These are phyloP conservation scores for Primulina huaijiensis DNA, from an alignment of 257 asterid species.

Conservation along the genomic window DNA sequence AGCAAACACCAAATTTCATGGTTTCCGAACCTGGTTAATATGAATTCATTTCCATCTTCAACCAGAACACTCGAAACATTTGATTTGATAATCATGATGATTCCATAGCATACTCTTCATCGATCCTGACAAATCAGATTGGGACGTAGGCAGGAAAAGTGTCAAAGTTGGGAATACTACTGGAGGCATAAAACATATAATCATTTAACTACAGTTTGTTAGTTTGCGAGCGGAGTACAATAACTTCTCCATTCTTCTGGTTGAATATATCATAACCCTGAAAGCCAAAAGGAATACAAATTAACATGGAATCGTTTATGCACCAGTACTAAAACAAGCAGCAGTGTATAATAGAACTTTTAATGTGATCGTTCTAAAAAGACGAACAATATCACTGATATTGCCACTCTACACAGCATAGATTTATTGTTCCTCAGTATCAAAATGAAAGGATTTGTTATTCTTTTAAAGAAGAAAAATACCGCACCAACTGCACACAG, in stretches of 20 bases:
- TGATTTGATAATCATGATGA: background rate
- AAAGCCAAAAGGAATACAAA: conserved; percentile 17
- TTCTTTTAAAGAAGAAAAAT: conserved; percentile 6
- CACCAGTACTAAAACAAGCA: conserved; percentile 2
- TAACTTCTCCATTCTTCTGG: conserved; percentile 19
- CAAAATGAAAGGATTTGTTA: conserved; percentile 11
- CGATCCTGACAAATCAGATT: background rate
- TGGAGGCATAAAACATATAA: background rate
- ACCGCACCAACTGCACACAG: background rate
- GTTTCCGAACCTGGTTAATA: background rate
- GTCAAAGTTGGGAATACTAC: background rate
- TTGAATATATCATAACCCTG: conserved; percentile 12
- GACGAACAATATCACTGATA: background rate
- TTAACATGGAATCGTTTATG: background rate
- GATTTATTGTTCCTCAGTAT: background rate
- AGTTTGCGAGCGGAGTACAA: background rate
- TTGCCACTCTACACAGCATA: background rate
- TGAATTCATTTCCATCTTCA: background rate
- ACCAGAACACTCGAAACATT: background rate
- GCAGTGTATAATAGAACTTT: background rate
- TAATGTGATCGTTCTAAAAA: background rate
- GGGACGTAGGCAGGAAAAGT: background rate
- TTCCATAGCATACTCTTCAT: background rate
- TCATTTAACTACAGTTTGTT: background rate
- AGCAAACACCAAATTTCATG: background rate